phyloP scores from a whole-genome alignment of 345 rosid species.

The Hibiscus trionum region DNA sequence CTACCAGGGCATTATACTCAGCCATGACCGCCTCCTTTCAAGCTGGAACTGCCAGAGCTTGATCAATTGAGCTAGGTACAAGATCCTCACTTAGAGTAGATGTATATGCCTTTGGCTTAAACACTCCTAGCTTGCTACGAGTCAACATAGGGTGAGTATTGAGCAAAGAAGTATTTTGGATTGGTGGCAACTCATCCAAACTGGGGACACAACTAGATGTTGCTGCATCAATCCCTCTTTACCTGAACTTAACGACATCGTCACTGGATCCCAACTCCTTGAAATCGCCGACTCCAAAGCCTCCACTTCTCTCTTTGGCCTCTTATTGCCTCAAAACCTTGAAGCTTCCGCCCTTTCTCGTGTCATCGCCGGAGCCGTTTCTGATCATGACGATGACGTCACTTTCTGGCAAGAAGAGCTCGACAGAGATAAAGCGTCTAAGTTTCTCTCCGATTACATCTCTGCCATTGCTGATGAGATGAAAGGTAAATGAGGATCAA shows the following conservation, averaged over 20 bases:
- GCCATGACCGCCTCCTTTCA: too few species aligned
- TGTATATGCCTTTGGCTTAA: too few species aligned
- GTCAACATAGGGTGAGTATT: too few species aligned
- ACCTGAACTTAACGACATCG: slow-evolving; percentile 23
- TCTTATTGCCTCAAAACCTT: slow-evolving; percentile 53
- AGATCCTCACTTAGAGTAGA: too few species aligned
- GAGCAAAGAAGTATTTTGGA: too few species aligned
- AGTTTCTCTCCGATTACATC: slow-evolving; percentile 38
- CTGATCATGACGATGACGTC: slow-evolving; percentile 16
- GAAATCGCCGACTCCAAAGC: slow-evolving; percentile 51
- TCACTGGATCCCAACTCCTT: slow-evolving; percentile 58
- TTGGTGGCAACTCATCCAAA: too few species aligned
- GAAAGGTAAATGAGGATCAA: slow-evolving; percentile 34
- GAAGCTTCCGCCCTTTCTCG: slow-evolving; percentile 45
- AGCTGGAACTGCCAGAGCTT: too few species aligned
- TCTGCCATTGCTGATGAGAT: slow-evolving; percentile 57
- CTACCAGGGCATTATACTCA: too few species aligned
- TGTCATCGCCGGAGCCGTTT: slow-evolving; percentile 18
- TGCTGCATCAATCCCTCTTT: slow-evolving; percentile 30
- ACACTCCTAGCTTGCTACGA: too few species aligned
- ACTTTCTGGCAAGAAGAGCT: slow-evolving; percentile 34
- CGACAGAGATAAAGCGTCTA: slow-evolving; percentile 28
- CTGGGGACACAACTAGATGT: too few species aligned
- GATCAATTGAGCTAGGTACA: too few species aligned
- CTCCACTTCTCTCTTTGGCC: slow-evolving; percentile 39